Base-by-base conservation (phyloP, 1,284 basidiomycete genomes). In the Heimioporus retisporus region DNA sequence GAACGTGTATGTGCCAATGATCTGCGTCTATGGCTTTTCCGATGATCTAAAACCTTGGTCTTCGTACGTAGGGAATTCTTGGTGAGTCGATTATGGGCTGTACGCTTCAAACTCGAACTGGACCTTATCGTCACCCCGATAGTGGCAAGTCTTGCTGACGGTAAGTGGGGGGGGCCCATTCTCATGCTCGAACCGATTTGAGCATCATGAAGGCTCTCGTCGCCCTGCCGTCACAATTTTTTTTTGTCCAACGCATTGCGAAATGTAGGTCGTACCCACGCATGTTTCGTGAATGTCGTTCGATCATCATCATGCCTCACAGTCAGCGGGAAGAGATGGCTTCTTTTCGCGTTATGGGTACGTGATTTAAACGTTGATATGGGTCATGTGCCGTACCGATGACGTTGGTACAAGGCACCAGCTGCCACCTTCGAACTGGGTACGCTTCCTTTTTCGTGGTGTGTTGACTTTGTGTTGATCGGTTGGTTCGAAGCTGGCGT, bases 71-170 rank as follows among this genome's bases (percentile, higher is more conserved):
- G 71, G 31, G 55, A 73, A 58, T 75, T 62, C 48, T 54, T 72
- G 61, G 73, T 72, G 60, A 70, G 70, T 63, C 14, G 25, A 19
- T 10, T 35, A 31, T 21, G 4, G n/a, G 7, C 21, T 53, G n/a
- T 23, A 35, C 35, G 11, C 23, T 28, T 16, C 54, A 19, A 43
- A 13, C 18, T 56, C 8, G 35, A 42, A 14, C 18, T 50, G 15
- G 23, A 2, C 7, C 63, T 71, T 25, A 55, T 43, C 48, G 15
- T 53, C 31, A 43, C 23, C 14, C 15, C 18, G 35, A 55, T 25
- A 72, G 71, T 72, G 71, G 71, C 73, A 75, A 61, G 61, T 71
- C 53, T 23, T 72, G 23, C 59, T 72, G 60, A 72, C 71, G 2
- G 73, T 71, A n/a, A 60, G 71, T 11, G 3, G 21, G 50, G n/a